Conservation (phyloP, 2,329 filamentous ascomycete species). For the Fusarium tuaranense region DNA sequence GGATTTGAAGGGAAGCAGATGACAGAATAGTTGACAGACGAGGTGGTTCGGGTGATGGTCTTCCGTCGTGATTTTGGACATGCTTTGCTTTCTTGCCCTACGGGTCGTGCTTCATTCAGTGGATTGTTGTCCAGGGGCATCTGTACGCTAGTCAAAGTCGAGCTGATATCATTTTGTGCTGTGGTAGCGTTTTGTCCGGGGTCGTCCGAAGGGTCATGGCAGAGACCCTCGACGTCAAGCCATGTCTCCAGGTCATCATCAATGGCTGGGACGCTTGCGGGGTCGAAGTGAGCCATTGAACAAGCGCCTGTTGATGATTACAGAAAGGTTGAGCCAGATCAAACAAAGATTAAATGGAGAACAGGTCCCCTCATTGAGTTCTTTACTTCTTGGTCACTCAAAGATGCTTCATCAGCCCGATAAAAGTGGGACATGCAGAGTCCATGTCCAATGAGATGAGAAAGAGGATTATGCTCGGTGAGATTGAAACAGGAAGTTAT, state of each 20-base stretch:
- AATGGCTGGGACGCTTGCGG: background rate
- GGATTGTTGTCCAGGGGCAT: background rate
- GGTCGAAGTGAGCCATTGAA: background rate
- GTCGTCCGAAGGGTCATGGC: conserved; percentile 27
- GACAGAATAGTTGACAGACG: conserved; percentile 38
- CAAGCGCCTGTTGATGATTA: conserved; percentile 8
- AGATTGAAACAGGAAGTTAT: conserved; percentile 35
- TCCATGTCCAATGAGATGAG: background rate
- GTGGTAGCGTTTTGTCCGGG: conserved; percentile 20
- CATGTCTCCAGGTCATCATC: conserved; percentile 40
- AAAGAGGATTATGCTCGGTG: conserved; percentile 21
- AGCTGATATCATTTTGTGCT: conserved; percentile 20
- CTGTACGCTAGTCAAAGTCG: conserved; percentile 15
- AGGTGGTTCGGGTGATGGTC: conserved; percentile 12
- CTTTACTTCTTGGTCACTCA: conserved; percentile 20
- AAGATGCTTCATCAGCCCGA: conserved; percentile 20
- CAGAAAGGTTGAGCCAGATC: background rate
- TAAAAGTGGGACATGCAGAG: conserved; percentile 4
- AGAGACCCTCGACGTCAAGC: conserved; percentile 40
- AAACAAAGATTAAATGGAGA: conserved; percentile 1
- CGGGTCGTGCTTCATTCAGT: conserved; percentile 7
- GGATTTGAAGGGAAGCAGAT: conserved; percentile 46
- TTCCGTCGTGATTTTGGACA: conserved; percentile 1
- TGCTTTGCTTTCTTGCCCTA: background rate
- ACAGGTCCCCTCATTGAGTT: background rate